Evolutionary conservation across 164 flowering plant species (phyloP).

Genomic region (grape (Vitis vinifera)): DNA sequence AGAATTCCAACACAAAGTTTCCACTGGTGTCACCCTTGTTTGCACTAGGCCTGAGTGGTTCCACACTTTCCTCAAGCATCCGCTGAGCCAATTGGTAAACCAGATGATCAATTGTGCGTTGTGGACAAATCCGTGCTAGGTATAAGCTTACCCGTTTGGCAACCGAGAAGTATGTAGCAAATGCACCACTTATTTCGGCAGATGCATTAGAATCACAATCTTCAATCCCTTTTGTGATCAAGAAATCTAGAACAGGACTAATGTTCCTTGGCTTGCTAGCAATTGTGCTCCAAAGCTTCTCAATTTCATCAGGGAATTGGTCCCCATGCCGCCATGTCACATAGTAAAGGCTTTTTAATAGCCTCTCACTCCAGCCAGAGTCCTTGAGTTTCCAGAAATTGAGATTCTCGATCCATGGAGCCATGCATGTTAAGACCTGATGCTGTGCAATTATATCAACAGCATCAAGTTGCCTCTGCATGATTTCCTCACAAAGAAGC

Average conservation of each 20-base stretch:
- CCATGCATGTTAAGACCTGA: slow-evolving; percentile 98
- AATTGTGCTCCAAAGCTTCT: slow-evolving; percentile 98
- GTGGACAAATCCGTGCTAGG: slow-evolving; percentile 95
- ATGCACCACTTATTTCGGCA: slow-evolving; percentile 96
- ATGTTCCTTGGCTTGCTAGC: slow-evolving; percentile 93
- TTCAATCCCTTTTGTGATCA: slow-evolving; percentile 96
- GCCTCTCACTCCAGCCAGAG: slow-evolving; percentile 96
- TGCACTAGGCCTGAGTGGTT: slow-evolving; percentile 57
- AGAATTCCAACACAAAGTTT: slow-evolving; percentile 78
- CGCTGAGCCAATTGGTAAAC: slow-evolving; percentile 90
- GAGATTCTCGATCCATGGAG: slow-evolving; percentile 99
- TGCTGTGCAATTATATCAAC: slow-evolving; percentile 99
- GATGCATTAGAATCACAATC: slow-evolving; percentile 99
- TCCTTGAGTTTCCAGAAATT: slow-evolving; percentile 94
- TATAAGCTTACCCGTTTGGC: slow-evolving; percentile 97
- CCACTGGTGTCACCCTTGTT: slow-evolving; percentile 55
- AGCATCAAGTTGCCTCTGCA: slow-evolving; percentile 99
- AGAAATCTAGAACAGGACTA: slow-evolving; percentile 92
- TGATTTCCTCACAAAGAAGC: slow-evolving; percentile 96
- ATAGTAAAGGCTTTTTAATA: slow-evolving; percentile 91
- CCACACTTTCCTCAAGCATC: slow-evolving; percentile 91
- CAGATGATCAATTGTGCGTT: slow-evolving; percentile 95
- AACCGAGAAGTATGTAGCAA: slow-evolving; percentile 96
- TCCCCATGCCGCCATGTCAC: slow-evolving; percentile 99
- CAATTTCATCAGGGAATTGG: slow-evolving; percentile 98